Base-by-base conservation (phyloP, 2,329 filamentous ascomycete species). In the Coniochaeta pulveracea region DNA sequence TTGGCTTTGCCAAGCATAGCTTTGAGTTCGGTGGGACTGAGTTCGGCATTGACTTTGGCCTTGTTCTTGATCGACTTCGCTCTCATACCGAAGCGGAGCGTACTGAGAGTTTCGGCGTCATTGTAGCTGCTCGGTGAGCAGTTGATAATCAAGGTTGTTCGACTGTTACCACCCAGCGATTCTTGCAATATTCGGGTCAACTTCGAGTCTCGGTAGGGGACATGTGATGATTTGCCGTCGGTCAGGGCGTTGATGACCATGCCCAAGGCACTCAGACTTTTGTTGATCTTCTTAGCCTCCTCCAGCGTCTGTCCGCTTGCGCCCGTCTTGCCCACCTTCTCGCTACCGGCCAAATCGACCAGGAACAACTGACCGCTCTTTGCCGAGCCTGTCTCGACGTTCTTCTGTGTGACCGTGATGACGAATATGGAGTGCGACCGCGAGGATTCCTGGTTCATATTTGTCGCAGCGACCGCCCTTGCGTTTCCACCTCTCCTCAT, bases 61-160 rank as follows among this genome's bases (percentile, higher is more conserved):
- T 96, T 96, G 68, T 96, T 96, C 80, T 96, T 95, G 66, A 98
- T 98, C 0, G 85, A 84, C 67, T 98, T 98, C 37, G 91, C 91
- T 54, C 91, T 72, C 60, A 91, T 93, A 65, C 91, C 91, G 53
- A 96, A 98, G 28, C 88, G 76, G 39, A 98, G 63, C 1, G 91
- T 98, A 43, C 86, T 81, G 31, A 96, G 63, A 0, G 91, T 96
- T 63, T 98, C 91, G 35, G 80, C 76, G 61, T 95, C 89, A 65
- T 98, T 96, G 66, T 96, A 96, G 54, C 85, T 94, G 62, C 85
- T 93, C 2, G 91, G 91, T n/a, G 91, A 96, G 57, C 88, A 95
- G 58, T 96, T 96, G 67, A 98, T 93, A 50, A 98, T 95, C 40
- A 98, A 71, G 0, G 91, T 95, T n/a, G 91, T 98, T 47, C 89